Conservation (phyloP, 2,329 filamentous ascomycete species). For the Coniochaeta hoffmannii region DNA sequence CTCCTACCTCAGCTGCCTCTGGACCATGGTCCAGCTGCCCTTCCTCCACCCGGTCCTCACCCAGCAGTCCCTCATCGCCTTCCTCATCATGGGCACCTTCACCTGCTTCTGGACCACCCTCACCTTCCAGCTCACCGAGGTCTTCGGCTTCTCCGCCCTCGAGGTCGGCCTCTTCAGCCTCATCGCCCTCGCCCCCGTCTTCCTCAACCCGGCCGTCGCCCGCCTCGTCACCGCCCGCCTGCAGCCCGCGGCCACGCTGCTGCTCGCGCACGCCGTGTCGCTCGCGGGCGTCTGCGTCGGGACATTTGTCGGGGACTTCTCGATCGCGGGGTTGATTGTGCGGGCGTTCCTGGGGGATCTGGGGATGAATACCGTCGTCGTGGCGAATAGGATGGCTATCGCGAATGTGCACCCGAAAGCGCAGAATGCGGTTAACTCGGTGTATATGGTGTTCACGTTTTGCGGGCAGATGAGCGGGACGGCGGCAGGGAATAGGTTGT, state of each 20-base stretch:
- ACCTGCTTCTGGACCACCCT: constrained; percentile 3
- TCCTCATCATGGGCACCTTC: background rate
- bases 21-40: constrained; percentile 1
- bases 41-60: background rate
- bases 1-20: constrained; percentile 20
- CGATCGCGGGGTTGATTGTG: constrained; percentile 61
- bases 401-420: constrained; percentile 62
- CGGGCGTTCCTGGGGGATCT: constrained; percentile 62
- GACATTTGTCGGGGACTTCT: constrained; percentile 56
- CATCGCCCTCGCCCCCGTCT: constrained; percentile 60
- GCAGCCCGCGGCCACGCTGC: constrained; percentile 55
- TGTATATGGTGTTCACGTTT: constrained; percentile 67
- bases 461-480: constrained; percentile 64
- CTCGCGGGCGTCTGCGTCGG: constrained; percentile 55
- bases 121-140: background rate
- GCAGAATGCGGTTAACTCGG: constrained; percentile 66
- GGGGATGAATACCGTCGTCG: constrained; percentile 61
- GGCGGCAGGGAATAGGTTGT: constrained; percentile 40
- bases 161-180: constrained; percentile 65
- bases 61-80: background rate
- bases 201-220: constrained; percentile 58
- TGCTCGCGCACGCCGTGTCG: constrained; percentile 49
- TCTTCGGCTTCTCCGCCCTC: background rate
- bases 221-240: constrained; percentile 59
- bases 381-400: constrained; percentile 61